These are phyloP conservation scores for Talaromyces sp. DNA, from an alignment of 2,329 filamentous ascomycete genomes.

Conservation along the genomic window DNA sequence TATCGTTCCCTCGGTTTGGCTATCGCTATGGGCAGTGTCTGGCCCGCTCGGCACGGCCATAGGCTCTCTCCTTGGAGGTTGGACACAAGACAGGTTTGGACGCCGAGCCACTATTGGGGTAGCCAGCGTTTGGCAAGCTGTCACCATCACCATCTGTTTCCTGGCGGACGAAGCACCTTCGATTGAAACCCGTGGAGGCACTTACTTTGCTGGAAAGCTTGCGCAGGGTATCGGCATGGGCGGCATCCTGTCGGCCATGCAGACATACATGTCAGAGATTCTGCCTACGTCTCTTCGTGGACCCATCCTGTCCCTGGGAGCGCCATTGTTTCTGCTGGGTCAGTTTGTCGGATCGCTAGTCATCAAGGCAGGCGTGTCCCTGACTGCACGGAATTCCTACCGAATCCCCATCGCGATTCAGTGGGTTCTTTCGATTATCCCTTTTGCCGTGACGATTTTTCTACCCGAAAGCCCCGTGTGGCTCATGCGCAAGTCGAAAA, in stretches of 20 bases:
- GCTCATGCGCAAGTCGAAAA: constrained; percentile 8
- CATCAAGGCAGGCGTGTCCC: constrained; percentile 20
- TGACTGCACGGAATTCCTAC: constrained; percentile 19
- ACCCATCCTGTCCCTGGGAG: constrained; percentile 43
- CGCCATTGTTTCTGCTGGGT: constrained; percentile 43
- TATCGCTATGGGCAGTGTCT: constrained; percentile 38
- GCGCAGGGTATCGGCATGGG: constrained; percentile 42
- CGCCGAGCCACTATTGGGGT: constrained; percentile 29
- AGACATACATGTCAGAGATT: constrained; percentile 49
- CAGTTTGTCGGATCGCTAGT: constrained; percentile 31
- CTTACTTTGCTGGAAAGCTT: constrained; percentile 42
- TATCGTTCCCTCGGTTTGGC: constrained; percentile 37
- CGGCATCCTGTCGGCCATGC: constrained; percentile 35
- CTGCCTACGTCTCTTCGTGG: constrained; percentile 41
- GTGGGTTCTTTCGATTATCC: constrained; percentile 50
- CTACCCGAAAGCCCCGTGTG: constrained; percentile 13
- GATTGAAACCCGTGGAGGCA: constrained; percentile 24
- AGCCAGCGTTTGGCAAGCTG: constrained; percentile 29
- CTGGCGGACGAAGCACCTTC: constrained; percentile 19
- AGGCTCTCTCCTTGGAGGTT: constrained; percentile 32
- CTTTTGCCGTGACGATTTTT: constrained; percentile 38
- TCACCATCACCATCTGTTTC: background rate
- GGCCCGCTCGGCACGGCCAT: constrained; percentile 32
- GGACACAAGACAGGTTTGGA: constrained; percentile 34
- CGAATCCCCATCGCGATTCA: constrained; percentile 48